Base-by-base conservation (phyloP, 345 rosid species). In the Rhizophora mangle region DNA sequence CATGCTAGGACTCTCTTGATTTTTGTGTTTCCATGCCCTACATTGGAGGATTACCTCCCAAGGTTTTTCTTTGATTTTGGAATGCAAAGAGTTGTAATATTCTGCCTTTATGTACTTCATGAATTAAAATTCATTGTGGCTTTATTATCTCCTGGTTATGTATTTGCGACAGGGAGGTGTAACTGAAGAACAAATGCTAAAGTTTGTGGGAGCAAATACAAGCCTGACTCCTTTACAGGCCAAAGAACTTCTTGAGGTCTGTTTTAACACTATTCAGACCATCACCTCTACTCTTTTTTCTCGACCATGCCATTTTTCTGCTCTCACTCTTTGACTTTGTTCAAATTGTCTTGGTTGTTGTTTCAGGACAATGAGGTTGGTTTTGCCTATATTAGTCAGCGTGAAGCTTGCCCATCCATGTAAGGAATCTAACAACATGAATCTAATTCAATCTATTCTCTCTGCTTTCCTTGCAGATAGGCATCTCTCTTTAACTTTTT, bases 131-230 rank as follows among this genome's bases (percentile, higher is more conserved):
- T 63, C 59, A 6, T 70, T 31, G 36, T 67, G 46, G 62, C 66
- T 59, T 22, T 22, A 71, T 46, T 57, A 47, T 68, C 36, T 58
- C 63, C 64, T 60, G 68, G 47, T 64, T 62, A 63, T 72, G 51
- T 60, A 32, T 32, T 68, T 46, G 80, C 57, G 72, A 68, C 71
- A 91, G 98, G 97, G 86, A 0, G 98, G 97, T 72, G 82, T 91
- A 58, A 94, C 96, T 68, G 98, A 94, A 83, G 98, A 91, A 79
- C 97, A 94, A 76, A 91, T 91, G 96, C 83, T 94, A 74, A 89
- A 87, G 81, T 91, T 82, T 79, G 88, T 94, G 97, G 98, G 98
- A 75, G 96, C 97, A 73, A 92, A 90, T 49, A 83, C 97, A 73
- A 80, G 79, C 71, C 69, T 95, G 80, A 88, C 96, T 29, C 74